phyloP scores from a whole-genome alignment of 768 basidiomycete species.

The Boletus huronensis region DNA sequence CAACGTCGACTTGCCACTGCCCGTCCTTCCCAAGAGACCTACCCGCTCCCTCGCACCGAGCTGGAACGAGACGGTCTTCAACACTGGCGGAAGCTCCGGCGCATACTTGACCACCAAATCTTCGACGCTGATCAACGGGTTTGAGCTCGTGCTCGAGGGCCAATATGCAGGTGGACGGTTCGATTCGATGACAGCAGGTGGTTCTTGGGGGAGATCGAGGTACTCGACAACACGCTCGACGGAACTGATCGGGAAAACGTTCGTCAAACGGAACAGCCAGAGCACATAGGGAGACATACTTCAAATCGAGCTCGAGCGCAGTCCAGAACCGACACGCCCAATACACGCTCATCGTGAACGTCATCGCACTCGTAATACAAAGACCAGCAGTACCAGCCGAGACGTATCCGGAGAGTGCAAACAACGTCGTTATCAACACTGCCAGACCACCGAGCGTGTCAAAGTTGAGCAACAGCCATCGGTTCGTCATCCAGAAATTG shows the following conservation, averaged over 20 bases:
- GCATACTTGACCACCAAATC: conserved; percentile 80
- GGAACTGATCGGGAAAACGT: conserved; percentile 44
- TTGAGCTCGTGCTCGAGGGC: conserved; percentile 69
- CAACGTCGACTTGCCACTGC: conserved; percentile 79
- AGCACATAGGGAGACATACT: conserved; percentile 42
- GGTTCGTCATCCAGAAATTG: conserved; percentile 84
- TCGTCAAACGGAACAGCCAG: conserved; percentile 2
- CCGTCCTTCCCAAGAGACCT: conserved; percentile 79
- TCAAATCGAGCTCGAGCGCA: conserved; percentile 69
- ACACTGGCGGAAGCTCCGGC: conserved; percentile 76
- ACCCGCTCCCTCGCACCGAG: conserved; percentile 71
- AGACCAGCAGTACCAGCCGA: conserved; percentile 62
- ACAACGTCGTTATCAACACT: conserved; percentile 71
- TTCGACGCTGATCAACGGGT: conserved; percentile 63
- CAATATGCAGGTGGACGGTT: conserved; percentile 86
- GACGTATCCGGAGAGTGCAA: conserved; percentile 63
- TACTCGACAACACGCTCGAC: conserved; percentile 93
- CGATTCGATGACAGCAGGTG: conserved; percentile 69
- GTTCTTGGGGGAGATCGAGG: conserved; percentile 84
- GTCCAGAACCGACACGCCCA: conserved; percentile 50
- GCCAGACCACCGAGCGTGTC: conserved; percentile 72
- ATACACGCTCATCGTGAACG: conserved; percentile 50
- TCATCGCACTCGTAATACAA: conserved; percentile 74
- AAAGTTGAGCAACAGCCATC: conserved; percentile 83
- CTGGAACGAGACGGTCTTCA: conserved; percentile 71